Base-by-base conservation (phyloP, 2,329 filamentous ascomycete genomes). In the Xylariales sp. region DNA sequence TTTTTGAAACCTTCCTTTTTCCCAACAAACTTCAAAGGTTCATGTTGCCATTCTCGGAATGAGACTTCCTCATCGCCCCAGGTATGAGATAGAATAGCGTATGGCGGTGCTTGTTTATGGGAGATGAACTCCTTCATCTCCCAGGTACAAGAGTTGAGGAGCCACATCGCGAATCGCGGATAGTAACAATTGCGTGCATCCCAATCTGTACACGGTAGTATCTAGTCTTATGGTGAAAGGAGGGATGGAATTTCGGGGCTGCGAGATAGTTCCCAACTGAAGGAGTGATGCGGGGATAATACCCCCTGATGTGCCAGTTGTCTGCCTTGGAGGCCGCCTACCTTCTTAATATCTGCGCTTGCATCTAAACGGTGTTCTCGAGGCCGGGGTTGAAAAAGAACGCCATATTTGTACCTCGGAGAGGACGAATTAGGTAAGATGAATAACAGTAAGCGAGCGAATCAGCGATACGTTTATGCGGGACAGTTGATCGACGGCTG, bases 51-150 rank as follows among this genome's bases (percentile, higher is more conserved):
- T 5, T 69, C 64, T 36, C 41, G 28, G 32, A 67, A 64, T 3
- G 60, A 57, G 2, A 69, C 59, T 64, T 69, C 67, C n/a, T 64
- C 64, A 0, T 61, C 49, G 10, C 67, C 59, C 67, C 67, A 69
- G 6, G 67, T 69, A 39, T 69, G 67, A 7, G 67, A 69, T 9
- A 69, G 52, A 4, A 67, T 64, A 12, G 60, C 67, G 16, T 69
- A 69, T 3, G 59, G 59, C 2, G 67, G 64, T 2, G 58, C 54
- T 45, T 69, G 62, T 28, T 66, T 62, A 12, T 62, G 16, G 10
- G 66, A 66, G 34, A 66, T 69, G 41, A 69, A 62, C 3, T 62
- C 62, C 14, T 54, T 50, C 50, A 69, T 5, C 49, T 66, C 63
- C 54, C 32, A 43, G 1, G 56, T 63, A 18, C 12, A n/a, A 23